A percentile compares a stretch with the other conserved stretches of the same genome.
These are phyloP conservation scores for Ophiostoma montium DNA, from an alignment of 2,329 filamentous ascomycete species.

Conservation along the genomic window DNA sequence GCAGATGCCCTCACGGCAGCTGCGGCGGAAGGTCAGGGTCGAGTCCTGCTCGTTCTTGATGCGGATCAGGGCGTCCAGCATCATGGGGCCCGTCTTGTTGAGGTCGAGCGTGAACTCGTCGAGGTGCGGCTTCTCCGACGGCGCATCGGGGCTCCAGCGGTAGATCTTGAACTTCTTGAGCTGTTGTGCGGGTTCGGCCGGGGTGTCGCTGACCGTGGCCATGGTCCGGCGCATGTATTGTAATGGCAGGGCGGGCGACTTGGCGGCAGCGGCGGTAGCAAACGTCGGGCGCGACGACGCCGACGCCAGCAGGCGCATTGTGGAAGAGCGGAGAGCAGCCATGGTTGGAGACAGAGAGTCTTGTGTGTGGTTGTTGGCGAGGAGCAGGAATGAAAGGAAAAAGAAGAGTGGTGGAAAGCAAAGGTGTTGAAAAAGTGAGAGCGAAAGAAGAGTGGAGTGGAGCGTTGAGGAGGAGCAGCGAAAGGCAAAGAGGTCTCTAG, in stretches of 20 bases:
- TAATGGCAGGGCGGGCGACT: slow-evolving; percentile 13
- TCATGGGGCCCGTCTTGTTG: slow-evolving; percentile 98
- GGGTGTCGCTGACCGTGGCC: slow-evolving; percentile 32
- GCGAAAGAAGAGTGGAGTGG: background rate
- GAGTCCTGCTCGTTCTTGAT: slow-evolving; percentile 99
- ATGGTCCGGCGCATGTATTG: slow-evolving; percentile 32
- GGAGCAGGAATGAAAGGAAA: background rate
- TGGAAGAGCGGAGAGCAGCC: slow-evolving; percentile 47
- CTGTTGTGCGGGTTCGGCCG: slow-evolving; percentile 41
- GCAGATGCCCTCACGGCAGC: slow-evolving; percentile 96
- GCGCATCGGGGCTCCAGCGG: slow-evolving; percentile 93
- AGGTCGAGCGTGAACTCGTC: slow-evolving; percentile 89
- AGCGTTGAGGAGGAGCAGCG: background rate
- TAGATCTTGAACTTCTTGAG: slow-evolving; percentile 98
- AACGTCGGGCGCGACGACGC: slow-evolving; percentile 8
- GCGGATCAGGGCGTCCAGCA: slow-evolving; percentile 87
- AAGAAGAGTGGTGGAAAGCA: background rate
- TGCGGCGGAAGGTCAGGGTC: slow-evolving; percentile 87
- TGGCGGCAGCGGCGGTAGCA: slow-evolving; percentile 1
- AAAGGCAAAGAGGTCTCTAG: background rate
- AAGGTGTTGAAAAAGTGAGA: background rate
- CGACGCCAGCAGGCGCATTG: slow-evolving; percentile 34
- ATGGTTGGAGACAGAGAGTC: slow-evolving; percentile 23
- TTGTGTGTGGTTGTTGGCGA: no score
- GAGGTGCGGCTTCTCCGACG: slow-evolving; percentile 86